Evolutionary conservation across 2,329 filamentous ascomycete genomes (phyloP).

Genomic region (Hypoxylon sp.): DNA sequence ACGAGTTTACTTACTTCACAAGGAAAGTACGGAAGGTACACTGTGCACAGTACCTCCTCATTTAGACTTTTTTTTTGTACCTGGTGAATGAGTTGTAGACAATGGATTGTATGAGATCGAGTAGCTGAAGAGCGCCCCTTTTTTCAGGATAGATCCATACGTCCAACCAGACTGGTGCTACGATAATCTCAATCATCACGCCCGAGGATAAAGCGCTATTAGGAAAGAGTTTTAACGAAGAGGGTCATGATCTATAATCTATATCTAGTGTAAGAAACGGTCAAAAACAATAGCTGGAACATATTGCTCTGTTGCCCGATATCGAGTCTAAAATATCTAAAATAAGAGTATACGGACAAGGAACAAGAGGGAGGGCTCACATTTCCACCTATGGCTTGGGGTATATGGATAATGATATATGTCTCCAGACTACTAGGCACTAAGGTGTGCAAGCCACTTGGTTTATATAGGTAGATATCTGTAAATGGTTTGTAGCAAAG

Average conservation of each 20-base stretch:
- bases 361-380: no score
- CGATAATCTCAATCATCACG: no score
- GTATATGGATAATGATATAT: not conserved
- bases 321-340: no score
- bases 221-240: not conserved
- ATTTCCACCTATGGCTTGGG: no score
- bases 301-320: no score
- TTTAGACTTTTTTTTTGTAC: not conserved
- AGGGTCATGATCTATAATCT: no score
- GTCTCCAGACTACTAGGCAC: not conserved
- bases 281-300: no score
- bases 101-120: not conserved
- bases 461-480: not conserved
- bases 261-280: no score
- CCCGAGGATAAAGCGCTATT: no score
- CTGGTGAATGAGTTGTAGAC: not conserved
- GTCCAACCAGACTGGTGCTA: not conserved
- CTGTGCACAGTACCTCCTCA: no score
- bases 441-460: not conserved
- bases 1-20: not conserved
- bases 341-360: no score
- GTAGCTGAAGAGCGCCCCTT: not conserved
- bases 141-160: not conserved
- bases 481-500: not conserved
- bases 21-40: no score